Percentiles rank a stretch among this genome's conserved stretches.
phyloP scores from a whole-genome alignment of 768 basidiomycete genomes.

The Psilocybe azurescens region DNA sequence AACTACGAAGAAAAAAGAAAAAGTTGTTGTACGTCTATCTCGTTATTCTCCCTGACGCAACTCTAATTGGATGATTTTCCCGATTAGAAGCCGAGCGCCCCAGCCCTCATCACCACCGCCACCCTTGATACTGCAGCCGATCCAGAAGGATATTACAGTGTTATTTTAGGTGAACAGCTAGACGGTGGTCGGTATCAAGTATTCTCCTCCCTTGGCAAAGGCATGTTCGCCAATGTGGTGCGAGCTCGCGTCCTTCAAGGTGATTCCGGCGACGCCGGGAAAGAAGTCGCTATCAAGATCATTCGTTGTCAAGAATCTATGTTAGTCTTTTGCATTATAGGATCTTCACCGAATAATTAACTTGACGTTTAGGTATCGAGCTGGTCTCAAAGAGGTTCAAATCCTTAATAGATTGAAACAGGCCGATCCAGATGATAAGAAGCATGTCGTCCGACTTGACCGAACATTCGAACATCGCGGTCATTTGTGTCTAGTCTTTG shows the following conservation, averaged over 20 bases:
- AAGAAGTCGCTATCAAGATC: slow-evolving; percentile 97
- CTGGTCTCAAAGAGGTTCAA: slow-evolving; percentile 89
- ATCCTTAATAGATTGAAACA: slow-evolving; percentile 87
- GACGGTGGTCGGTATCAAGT: slow-evolving; percentile 95
- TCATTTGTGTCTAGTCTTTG: slow-evolving; percentile 95
- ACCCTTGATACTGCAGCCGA: slow-evolving; percentile 91
- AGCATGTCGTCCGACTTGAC: slow-evolving; percentile 92
- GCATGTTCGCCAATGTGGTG: slow-evolving; percentile 99
- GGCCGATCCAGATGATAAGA: slow-evolving; percentile 96
- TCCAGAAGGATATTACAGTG: slow-evolving; percentile 92
- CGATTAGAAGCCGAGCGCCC: slow-evolving; percentile 52
- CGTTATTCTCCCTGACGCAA: neutral
- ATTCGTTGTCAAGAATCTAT: slow-evolving; percentile 96
- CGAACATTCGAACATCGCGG: slow-evolving; percentile 97
- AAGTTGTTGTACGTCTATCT: slow-evolving; percentile 48
- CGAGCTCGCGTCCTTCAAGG: slow-evolving; percentile 81
- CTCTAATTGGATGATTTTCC: neutral
- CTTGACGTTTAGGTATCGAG: slow-evolving; percentile 75
- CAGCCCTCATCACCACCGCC: slow-evolving; percentile 69
- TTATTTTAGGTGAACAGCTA: slow-evolving; percentile 93
- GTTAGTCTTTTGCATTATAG: slow-evolving; percentile 51
- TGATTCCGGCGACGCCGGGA: slow-evolving; percentile 54
- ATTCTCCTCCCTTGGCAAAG: slow-evolving; percentile 93
- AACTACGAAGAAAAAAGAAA: slow-evolving; percentile 63
- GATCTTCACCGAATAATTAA: slow-evolving; percentile 9